Percentiles rank a stretch among this genome's conserved stretches.
Evolutionary conservation across 148 eudicot species (phyloP).

Genomic region (Pouteria glomerata): DNA sequence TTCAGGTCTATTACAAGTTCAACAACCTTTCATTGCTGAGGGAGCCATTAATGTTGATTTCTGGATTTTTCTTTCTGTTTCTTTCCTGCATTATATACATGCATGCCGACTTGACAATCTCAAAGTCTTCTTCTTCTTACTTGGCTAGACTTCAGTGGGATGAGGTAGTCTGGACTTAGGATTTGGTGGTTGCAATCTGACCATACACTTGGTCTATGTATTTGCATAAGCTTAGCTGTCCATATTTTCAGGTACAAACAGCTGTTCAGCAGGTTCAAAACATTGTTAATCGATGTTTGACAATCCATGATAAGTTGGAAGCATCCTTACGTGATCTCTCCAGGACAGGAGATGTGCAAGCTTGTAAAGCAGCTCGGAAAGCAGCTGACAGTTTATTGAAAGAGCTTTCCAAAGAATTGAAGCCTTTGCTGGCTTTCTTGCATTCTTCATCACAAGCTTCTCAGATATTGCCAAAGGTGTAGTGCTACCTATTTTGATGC

Average conservation of each 20-base stretch:
- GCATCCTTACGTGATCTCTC: constrained; percentile 78
- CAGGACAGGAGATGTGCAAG: constrained; percentile 80
- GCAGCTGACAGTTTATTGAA: constrained; percentile 67
- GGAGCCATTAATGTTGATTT: constrained; percentile 87
- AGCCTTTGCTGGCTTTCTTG: constrained; percentile 65
- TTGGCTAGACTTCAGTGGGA: constrained; percentile 93
- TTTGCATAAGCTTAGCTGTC: background rate
- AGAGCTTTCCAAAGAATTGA: constrained; percentile 82
- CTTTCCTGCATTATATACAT: constrained; percentile 70
- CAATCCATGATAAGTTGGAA: constrained; percentile 76
- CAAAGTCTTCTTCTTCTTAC: constrained; percentile 87
- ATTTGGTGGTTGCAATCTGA: background rate
- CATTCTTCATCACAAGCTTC: constrained; percentile 77
- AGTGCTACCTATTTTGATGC: background rate
- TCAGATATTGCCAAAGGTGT: constrained; percentile 71
- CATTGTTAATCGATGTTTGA: constrained; percentile 52
- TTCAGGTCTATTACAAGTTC: constrained; percentile 92
- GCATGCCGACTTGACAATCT: constrained; percentile 90
- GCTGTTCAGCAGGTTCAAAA: constrained; percentile 66
- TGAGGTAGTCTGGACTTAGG: constrained; percentile 49
- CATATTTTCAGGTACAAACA: constrained; percentile 55
- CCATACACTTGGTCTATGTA: background rate
- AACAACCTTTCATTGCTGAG: constrained; percentile 64
- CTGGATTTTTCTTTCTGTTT: constrained; percentile 84
- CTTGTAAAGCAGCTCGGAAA: constrained; percentile 80